phyloP scores from a whole-genome alignment of 176 grass and related monocot genomes.

The Otatea glauca region DNA sequence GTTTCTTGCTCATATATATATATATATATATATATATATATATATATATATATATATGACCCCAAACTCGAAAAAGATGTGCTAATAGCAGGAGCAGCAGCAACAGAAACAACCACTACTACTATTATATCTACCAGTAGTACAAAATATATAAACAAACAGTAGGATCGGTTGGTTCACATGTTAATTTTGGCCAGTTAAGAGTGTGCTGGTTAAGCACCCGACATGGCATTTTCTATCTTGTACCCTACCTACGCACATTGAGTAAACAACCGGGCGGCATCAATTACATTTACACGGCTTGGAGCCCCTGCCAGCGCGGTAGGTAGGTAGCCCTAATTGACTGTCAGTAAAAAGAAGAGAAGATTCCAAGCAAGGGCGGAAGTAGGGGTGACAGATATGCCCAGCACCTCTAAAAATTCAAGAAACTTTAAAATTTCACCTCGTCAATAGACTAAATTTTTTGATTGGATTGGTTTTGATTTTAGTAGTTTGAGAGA shows the following conservation, averaged over 20 bases:
- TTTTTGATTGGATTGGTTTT: too few relatives aligned
- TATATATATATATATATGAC: neutral
- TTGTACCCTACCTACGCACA: constrained; percentile 31
- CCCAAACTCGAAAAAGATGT: too few relatives aligned
- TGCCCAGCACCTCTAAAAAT: too few relatives aligned
- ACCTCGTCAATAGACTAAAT: too few relatives aligned
- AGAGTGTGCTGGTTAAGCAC: constrained; percentile 30
- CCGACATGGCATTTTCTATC: constrained; percentile 13
- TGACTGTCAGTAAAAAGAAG: neutral
- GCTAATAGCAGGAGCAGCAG: neutral
- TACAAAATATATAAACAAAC: neutral
- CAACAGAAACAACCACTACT: neutral
- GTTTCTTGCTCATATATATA: neutral
- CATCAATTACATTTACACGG: neutral
- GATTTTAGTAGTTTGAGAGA: too few relatives aligned
- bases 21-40: too few relatives aligned
- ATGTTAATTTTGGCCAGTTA: neutral
- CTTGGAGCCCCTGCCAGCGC: neutral
- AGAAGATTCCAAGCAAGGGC: too few relatives aligned
- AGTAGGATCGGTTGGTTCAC: constrained; percentile 29
- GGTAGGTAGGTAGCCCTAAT: neutral
- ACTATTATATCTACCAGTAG: neutral
- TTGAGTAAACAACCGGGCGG: constrained; percentile 18
- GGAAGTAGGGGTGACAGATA: too few relatives aligned
- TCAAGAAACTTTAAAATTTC: too few relatives aligned